A percentile compares a stretch with the other conserved stretches of the same genome.
phyloP scores from a whole-genome alignment of 148 eudicot genomes.

The Dianthus caryophyllus region DNA sequence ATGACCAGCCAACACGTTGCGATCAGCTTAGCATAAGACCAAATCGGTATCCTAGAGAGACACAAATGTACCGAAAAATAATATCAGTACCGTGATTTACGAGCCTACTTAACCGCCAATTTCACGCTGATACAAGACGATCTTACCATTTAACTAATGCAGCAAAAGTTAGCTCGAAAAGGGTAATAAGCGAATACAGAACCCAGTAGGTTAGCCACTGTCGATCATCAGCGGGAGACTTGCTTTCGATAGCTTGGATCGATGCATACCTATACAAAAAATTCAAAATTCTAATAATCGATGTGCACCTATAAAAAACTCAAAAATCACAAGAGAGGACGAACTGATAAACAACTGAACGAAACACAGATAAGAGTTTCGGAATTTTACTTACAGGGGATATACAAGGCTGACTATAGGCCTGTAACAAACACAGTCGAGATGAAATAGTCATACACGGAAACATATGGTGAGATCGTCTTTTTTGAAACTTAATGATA shows the following conservation, averaged over 20 bases:
- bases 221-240: conserved; percentile 72
- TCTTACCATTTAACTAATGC: conserved; percentile 73
- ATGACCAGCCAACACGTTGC: conserved; percentile 91
- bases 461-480: not conserved
- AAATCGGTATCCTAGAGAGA: conserved; percentile 69
- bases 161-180: conserved; percentile 86
- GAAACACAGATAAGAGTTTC: not conserved
- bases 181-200: conserved; percentile 82
- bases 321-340: not conserved
- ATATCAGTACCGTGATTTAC: not conserved
- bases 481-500: too few relatives aligned
- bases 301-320: not conserved
- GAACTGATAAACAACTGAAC: not conserved
- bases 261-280: conserved; percentile 77
- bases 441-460: conserved; percentile 5
- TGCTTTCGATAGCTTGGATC: conserved; percentile 84
- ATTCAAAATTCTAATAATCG: not conserved
- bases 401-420: conserved; percentile 84
- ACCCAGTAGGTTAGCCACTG: conserved; percentile 99
- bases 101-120: not conserved
- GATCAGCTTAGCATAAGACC: conserved; percentile 82
- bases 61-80: not conserved
- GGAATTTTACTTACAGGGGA: conserved; percentile 62
- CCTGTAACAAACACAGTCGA: conserved; percentile 46
- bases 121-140: conserved; percentile 5